Evolutionary conservation across 1,284 basidiomycete species (phyloP).

Genomic region (Sphaerobolus stellatus): DNA sequence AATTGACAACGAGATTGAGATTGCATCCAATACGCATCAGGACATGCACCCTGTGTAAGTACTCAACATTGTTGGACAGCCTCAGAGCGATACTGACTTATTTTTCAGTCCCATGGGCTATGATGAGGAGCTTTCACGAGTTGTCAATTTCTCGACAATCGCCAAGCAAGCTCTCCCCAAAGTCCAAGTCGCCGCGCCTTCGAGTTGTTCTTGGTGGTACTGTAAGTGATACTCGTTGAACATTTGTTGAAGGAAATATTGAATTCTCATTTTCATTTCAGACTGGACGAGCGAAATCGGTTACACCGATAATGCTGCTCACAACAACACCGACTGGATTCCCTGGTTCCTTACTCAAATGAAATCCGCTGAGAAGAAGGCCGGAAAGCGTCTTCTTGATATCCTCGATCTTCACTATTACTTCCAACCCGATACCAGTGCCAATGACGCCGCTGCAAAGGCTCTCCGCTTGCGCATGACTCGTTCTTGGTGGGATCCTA

Average conservation of each 20-base stretch:
- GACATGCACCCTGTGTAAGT: constrained; percentile 48
- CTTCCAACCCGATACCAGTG: constrained; percentile 48
- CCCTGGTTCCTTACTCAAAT: constrained; percentile 54
- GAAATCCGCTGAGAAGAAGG: constrained; percentile 34
- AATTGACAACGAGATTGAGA: constrained; percentile 55
- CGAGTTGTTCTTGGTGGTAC: constrained; percentile 53
- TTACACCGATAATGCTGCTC: constrained; percentile 47
- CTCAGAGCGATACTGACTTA: no score
- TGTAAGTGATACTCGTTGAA: constrained; percentile 40
- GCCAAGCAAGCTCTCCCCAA: constrained; percentile 45
- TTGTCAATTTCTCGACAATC: constrained; percentile 39
- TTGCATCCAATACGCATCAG: constrained; percentile 49
- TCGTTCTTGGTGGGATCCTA: constrained; percentile 48
- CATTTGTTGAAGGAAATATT: not conserved
- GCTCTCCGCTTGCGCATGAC: constrained; percentile 47
- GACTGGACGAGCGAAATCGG: constrained; percentile 51
- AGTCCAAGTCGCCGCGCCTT: constrained; percentile 45
- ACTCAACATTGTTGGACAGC: no score
- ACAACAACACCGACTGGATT: constrained; percentile 49
- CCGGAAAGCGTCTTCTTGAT: constrained; percentile 44
- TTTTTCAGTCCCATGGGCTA: constrained; percentile 35
- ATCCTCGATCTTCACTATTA: constrained; percentile 56
- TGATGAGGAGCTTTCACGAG: constrained; percentile 49
- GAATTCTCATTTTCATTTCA: constrained; percentile 2
- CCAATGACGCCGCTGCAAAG: constrained; percentile 49